Evolutionary conservation across 495 filamentous ascomycete species (phyloP).

Genomic region (Rhypophila decipiens): DNA sequence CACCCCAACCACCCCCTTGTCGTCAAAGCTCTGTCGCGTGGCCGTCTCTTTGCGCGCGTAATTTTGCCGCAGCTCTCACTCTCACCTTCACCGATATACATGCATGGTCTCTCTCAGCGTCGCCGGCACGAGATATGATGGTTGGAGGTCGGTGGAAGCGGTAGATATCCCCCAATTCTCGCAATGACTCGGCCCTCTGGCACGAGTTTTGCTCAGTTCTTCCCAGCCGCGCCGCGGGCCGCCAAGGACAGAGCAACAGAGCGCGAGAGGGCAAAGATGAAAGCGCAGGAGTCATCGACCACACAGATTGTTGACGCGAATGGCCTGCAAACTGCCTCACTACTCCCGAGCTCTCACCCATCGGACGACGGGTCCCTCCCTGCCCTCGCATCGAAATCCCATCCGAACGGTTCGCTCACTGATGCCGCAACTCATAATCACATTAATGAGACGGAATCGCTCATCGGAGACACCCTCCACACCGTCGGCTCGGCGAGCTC

Average conservation of each 20-base stretch:
- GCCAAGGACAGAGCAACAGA: constrained; percentile 51
- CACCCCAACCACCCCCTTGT: constrained; percentile 9
- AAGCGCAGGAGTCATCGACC: constrained; percentile 28
- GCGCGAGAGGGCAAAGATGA: constrained; percentile 37
- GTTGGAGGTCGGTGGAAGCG: constrained; percentile 44
- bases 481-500: constrained; percentile 63
- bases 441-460: constrained; percentile 52
- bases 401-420: constrained; percentile 27
- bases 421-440: constrained; percentile 33
- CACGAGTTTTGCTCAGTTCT: constrained; percentile 85
- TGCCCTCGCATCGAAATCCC: constrained; percentile 12
- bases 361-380: constrained; percentile 10
- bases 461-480: constrained; percentile 56
- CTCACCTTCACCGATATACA: constrained; percentile 13
- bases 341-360: constrained; percentile 6
- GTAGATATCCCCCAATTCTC: constrained; percentile 36
- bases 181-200: constrained; percentile 71
- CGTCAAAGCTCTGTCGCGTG: constrained; percentile 23
- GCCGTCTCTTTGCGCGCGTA: constrained; percentile 20
- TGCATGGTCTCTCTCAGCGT: constrained; percentile 38
- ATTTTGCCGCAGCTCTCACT: constrained; percentile 11
- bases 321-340: constrained; percentile 14
- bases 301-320: constrained; percentile 16
- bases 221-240: constrained; percentile 70
- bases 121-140: constrained; percentile 46